Conservation (phyloP, 805 yeast genomes). For the Cyberlindnera meyerae region DNA sequence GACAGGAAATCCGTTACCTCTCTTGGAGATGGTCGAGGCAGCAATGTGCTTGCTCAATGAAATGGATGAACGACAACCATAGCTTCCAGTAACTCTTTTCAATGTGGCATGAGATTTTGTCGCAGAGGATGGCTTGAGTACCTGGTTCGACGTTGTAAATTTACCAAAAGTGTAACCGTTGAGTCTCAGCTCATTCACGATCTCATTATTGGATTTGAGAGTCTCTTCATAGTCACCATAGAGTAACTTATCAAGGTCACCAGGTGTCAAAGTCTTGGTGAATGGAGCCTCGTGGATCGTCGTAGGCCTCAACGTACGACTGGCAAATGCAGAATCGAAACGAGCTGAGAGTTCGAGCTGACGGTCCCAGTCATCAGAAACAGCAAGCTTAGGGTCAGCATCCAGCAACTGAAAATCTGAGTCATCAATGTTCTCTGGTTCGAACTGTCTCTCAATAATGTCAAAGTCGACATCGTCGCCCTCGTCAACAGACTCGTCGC, state of each 20-base stretch:
- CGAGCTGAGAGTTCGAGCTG: slow-evolving; percentile 51
- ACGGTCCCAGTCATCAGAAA: slow-evolving; percentile 57
- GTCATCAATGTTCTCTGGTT: slow-evolving; percentile 51
- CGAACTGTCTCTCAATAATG: slow-evolving; percentile 62
- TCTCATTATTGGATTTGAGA: slow-evolving; percentile 25
- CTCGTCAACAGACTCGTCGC: slow-evolving; percentile 21
- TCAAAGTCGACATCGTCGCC: slow-evolving; percentile 12
- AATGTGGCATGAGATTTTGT: too few species aligned
- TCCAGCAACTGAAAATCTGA: slow-evolving; percentile 42
- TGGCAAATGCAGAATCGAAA: slow-evolving; percentile 21
- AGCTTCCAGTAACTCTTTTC: too few species aligned
- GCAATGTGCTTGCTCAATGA: slow-evolving; percentile 24
- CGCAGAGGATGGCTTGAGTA: too few species aligned
- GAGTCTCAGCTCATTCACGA: slow-evolving; percentile 27
- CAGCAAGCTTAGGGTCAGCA: slow-evolving; percentile 41
- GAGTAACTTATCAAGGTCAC: slow-evolving; percentile 42
- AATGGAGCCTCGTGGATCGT: slow-evolving; percentile 23
- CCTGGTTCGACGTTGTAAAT: slow-evolving; percentile 18
- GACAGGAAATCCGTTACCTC: slow-evolving; percentile 35
- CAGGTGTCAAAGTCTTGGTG: slow-evolving; percentile 23
- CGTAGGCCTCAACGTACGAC: slow-evolving; percentile 15
- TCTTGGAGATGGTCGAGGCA: slow-evolving; percentile 20
- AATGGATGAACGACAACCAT: too few species aligned
- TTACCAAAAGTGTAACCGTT: slow-evolving; percentile 21
- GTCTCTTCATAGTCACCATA: slow-evolving; percentile 42